A percentile compares a stretch with the other conserved stretches of the same genome.
phyloP scores from a whole-genome alignment of 805 yeast species.

The Diddensiella caesifluorescens region DNA sequence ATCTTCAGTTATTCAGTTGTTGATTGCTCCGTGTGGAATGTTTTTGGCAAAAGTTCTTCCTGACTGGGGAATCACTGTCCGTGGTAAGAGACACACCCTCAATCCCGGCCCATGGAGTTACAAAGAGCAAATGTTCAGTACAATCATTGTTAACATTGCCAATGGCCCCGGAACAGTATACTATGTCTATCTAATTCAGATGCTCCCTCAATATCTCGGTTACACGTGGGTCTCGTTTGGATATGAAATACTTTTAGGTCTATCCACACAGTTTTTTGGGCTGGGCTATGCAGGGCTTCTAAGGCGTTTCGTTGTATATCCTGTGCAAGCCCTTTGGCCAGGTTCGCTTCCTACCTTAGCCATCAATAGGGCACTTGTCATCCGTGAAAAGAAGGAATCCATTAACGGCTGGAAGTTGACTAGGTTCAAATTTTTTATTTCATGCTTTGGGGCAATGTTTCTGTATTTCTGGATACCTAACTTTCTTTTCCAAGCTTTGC shows the following conservation, averaged over 20 bases:
- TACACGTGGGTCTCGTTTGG: constrained; percentile 9
- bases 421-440: constrained; percentile 41
- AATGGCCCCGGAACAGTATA: constrained; percentile 38
- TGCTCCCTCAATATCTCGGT: constrained; percentile 11
- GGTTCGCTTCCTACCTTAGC: constrained; percentile 52
- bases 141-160: constrained; percentile 33
- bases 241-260: constrained; percentile 38
- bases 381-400: constrained; percentile 28
- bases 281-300: constrained; percentile 50
- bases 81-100: constrained; percentile 37
- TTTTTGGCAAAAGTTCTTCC: constrained; percentile 42
- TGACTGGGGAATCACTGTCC: constrained; percentile 38
- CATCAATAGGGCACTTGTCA: constrained; percentile 30
- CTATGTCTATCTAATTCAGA: constrained; percentile 13
- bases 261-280: constrained; percentile 41
- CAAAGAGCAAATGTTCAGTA: constrained; percentile 59
- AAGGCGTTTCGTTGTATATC: constrained; percentile 42
- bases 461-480: constrained; percentile 57
- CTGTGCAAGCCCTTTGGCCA: constrained; percentile 42
- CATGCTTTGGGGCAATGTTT: constrained; percentile 38
- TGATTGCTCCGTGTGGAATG: constrained; percentile 56
- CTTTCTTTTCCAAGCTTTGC: constrained; percentile 51
- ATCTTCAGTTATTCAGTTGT: constrained; percentile 40
- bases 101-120: constrained; percentile 59
- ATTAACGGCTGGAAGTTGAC: constrained; percentile 52